Conservation (phyloP, 2,329 filamentous ascomycete genomes). For the Penicillium sp. region DNA sequence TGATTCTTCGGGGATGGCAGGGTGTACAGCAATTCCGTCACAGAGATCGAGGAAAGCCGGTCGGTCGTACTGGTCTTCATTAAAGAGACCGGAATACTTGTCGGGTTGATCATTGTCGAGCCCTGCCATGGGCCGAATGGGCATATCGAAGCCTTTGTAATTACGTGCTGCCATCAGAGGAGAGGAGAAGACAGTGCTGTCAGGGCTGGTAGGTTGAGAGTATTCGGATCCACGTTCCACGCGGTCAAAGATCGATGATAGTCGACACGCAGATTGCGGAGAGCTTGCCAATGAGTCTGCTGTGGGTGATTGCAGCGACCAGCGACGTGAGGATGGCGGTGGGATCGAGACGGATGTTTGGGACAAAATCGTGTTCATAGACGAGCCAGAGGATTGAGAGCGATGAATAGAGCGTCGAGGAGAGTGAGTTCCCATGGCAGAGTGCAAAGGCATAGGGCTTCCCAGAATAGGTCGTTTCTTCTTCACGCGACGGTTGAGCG, state of each 20-base stretch:
- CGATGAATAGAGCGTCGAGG: conserved; percentile 35
- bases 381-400: conserved; percentile 40
- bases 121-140: conserved; percentile 39
- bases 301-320: conserved; percentile 40
- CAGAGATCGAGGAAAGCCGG: conserved; percentile 9
- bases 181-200: conserved; percentile 61
- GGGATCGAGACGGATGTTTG: conserved; percentile 58
- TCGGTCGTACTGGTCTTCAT: conserved; percentile 20
- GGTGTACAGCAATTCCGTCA: conserved; percentile 25
- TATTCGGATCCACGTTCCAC: conserved; percentile 60
- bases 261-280: conserved; percentile 67
- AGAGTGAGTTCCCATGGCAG: conserved; percentile 25
- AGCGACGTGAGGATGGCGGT: conserved; percentile 34
- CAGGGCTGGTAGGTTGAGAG: conserved; percentile 75
- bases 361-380: conserved; percentile 58
- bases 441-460: conserved; percentile 48
- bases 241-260: conserved; percentile 74
- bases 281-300: conserved; percentile 71
- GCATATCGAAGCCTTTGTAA: conserved; percentile 56
- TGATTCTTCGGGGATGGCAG: conserved; percentile 39
- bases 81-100: conserved; percentile 9
- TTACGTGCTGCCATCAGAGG: conserved; percentile 62
- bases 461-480: conserved; percentile 65
- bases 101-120: conserved; percentile 15
- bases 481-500: conserved; percentile 55